A percentile compares a stretch with the other conserved stretches of the same genome.
Conservation (phyloP, 1,139 yeast species). For the Entelexis sorbosivorans region DNA sequence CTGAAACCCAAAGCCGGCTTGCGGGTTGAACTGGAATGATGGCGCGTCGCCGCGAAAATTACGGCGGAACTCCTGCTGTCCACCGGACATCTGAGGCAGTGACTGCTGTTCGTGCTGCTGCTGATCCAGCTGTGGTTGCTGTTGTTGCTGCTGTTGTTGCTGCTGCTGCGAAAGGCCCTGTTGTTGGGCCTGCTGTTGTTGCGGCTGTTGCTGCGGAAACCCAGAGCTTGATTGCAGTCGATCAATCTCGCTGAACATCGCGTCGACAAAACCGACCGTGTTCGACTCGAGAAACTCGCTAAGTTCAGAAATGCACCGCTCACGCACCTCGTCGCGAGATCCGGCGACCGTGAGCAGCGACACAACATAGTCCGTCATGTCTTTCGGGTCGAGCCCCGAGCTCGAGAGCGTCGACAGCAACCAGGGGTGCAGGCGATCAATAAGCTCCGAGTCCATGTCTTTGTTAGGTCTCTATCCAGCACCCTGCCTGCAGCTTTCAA, state of each 20-base stretch:
- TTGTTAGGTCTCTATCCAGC: not conserved
- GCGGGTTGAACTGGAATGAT: conserved; percentile 1
- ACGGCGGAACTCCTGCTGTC: conserved; percentile 22
- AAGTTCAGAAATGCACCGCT: conserved; percentile 27
- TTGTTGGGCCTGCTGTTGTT: not conserved
- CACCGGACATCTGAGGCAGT: conserved; percentile 12
- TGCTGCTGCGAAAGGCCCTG: not conserved
- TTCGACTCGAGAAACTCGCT: conserved; percentile 27
- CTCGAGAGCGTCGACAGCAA: conserved; percentile 28
- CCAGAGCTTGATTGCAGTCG: not conserved
- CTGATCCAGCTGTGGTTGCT: not conserved
- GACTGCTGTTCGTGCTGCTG: not conserved
- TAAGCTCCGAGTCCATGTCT: conserved; percentile 11
- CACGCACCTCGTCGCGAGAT: conserved; percentile 33
- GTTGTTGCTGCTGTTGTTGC: conserved; percentile 3
- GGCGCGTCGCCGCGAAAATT: conserved; percentile 17
- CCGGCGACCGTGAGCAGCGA: conserved; percentile 36
- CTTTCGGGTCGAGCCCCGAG: conserved; percentile 38
- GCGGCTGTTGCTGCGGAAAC: not conserved
- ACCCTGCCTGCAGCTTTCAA: not conserved
- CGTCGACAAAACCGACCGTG: conserved; percentile 25
- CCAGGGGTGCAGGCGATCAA: conserved; percentile 33
- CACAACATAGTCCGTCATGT: conserved; percentile 37
- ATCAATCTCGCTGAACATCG: conserved; percentile 23
- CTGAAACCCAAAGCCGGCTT: not conserved